Conservation (phyloP, 164 flowering plant species). For the Vitis rupestris region DNA sequence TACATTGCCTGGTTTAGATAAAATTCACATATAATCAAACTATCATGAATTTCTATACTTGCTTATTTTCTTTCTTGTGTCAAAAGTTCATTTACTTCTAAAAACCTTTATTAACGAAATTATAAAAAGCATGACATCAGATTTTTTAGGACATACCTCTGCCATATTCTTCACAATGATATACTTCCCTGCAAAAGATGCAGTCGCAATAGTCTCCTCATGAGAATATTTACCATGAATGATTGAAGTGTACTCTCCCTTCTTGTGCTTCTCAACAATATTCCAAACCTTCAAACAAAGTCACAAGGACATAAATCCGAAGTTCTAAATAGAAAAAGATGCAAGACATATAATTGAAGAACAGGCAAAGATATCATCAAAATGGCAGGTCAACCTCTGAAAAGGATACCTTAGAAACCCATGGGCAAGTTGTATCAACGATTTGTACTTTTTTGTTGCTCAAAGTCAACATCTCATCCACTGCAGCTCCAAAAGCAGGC, state of each 20-base stretch:
- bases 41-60: background rate
- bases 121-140: background rate
- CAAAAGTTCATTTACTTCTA: too few relatives aligned
- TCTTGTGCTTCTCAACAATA: slow-evolving; percentile 93
- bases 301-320: background rate
- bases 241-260: slow-evolving; percentile 88
- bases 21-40: background rate
- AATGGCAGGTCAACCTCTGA: slow-evolving; percentile 2
- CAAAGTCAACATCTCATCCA: slow-evolving; percentile 81
- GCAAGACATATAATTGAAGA: background rate
- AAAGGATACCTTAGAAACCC: slow-evolving; percentile 87
- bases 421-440: slow-evolving; percentile 98
- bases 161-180: slow-evolving; percentile 85
- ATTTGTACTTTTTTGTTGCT: slow-evolving; percentile 83
- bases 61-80: background rate
- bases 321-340: background rate
- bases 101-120: too few relatives aligned
- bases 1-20: slow-evolving; percentile 64
- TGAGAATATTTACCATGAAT: slow-evolving; percentile 95
- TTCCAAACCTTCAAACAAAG: slow-evolving; percentile 75
- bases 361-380: background rate
- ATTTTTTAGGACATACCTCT: slow-evolving; percentile 51
- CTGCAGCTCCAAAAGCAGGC: slow-evolving; percentile 99
- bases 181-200: slow-evolving; percentile 93
- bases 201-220: slow-evolving; percentile 95